A percentile compares a stretch with the other conserved stretches of the same genome.
Evolutionary conservation across 257 asterid genomes (phyloP).

Genomic region (Asclepias syriaca): DNA sequence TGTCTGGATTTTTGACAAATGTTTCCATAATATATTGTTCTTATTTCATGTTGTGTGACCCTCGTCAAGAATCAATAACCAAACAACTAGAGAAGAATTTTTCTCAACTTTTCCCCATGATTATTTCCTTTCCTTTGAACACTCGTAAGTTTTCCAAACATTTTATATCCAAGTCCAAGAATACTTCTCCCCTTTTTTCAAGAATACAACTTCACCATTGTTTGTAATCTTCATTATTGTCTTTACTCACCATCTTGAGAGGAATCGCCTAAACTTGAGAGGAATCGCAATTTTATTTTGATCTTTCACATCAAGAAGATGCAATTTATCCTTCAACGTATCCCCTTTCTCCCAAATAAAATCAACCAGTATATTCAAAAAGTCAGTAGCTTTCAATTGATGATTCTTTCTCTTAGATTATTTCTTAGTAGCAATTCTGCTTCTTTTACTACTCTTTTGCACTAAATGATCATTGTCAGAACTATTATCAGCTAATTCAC

Average conservation of each 20-base stretch:
- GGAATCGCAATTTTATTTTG: conserved; percentile 25
- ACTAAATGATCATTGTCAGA: neutral
- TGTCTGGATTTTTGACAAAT: conserved; percentile 42
- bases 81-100: conserved; percentile 48
- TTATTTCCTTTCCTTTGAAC: conserved; percentile 12
- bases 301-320: conserved; percentile 16
- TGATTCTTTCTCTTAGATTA: conserved; percentile 9
- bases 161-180: conserved; percentile 48
- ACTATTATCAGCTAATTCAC: too few species aligned
- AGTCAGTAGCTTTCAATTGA: conserved; percentile 11
- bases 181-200: conserved; percentile 55
- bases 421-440: conserved; percentile 3
- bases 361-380: conserved; percentile 24
- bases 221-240: neutral
- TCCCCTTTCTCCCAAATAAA: conserved; percentile 25
- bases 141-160: conserved; percentile 50
- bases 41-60: conserved; percentile 78
- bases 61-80: conserved; percentile 65
- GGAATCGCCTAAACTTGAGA: conserved; percentile 46
- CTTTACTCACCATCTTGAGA: too few species aligned
- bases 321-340: conserved; percentile 8
- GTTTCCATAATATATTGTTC: conserved; percentile 33
- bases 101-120: conserved; percentile 22
- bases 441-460: conserved; percentile 6
- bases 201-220: conserved; percentile 41